Conservation (phyloP, 2,329 filamentous ascomycete species). For the Beauveria brongniartii region DNA sequence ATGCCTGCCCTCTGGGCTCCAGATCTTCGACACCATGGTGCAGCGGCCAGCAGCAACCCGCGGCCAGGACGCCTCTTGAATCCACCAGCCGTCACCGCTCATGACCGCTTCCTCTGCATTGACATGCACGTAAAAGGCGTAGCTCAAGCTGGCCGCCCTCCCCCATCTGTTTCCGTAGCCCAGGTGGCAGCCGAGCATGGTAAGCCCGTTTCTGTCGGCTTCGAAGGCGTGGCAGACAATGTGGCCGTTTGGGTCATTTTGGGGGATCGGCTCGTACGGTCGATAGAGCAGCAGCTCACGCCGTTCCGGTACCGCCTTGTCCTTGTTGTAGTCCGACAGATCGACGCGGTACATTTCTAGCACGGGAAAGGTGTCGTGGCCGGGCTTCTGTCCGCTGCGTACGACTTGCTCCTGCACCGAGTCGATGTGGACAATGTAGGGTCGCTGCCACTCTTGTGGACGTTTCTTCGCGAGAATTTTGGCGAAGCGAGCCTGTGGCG, state of each 20-base stretch:
- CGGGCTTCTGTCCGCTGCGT: slow-evolving; percentile 20
- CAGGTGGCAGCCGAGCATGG: slow-evolving; percentile 42
- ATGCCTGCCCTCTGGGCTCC: slow-evolving; percentile 45
- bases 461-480: slow-evolving; percentile 29
- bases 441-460: slow-evolving; percentile 35
- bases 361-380: slow-evolving; percentile 38
- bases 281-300: slow-evolving; percentile 44
- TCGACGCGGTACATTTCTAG: slow-evolving; percentile 49
- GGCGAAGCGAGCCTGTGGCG: slow-evolving; percentile 36
- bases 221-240: slow-evolving; percentile 42
- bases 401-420: slow-evolving; percentile 25
- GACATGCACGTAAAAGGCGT: slow-evolving; percentile 44
- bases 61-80: slow-evolving; percentile 44
- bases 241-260: slow-evolving; percentile 35
- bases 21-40: slow-evolving; percentile 41
- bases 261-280: slow-evolving; percentile 34
- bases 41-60: slow-evolving; percentile 37
- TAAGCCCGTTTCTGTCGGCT: slow-evolving; percentile 45
- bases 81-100: slow-evolving; percentile 41
- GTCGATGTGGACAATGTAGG: slow-evolving; percentile 39
- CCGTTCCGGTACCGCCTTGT: slow-evolving; percentile 33
- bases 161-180: slow-evolving; percentile 36
- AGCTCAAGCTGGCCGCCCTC: slow-evolving; percentile 38
- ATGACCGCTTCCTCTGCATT: slow-evolving; percentile 41
- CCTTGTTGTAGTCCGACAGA: slow-evolving; percentile 37